Evolutionary conservation across 768 basidiomycete species (phyloP).

Genomic region (Boletus bicolor): DNA sequence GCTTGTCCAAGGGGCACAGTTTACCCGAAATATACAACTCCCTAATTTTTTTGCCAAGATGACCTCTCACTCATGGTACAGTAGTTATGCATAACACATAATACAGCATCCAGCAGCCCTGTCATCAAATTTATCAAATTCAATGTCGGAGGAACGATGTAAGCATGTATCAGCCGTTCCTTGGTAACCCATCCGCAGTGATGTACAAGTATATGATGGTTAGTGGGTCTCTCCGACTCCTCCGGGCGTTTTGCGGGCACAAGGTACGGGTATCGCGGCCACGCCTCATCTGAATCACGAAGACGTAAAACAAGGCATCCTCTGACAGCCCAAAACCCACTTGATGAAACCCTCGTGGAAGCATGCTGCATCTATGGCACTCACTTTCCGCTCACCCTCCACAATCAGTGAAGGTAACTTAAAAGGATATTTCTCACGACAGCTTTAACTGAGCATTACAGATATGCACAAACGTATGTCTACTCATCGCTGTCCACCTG

Average conservation of each 20-base stretch:
- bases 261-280: neutral
- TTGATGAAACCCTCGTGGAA: neutral
- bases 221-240: neutral
- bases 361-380: neutral
- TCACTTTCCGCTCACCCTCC: neutral
- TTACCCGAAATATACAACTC: neutral
- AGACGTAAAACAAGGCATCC: neutral
- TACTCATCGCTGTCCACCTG: conserved; percentile 32
- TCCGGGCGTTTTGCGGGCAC: neutral
- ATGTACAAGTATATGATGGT: neutral
- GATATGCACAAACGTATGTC: neutral
- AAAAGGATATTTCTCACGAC: neutral
- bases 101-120: neutral
- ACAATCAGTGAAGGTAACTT: neutral
- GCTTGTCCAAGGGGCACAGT: neutral
- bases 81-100: neutral
- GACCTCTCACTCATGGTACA: neutral
- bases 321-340: neutral
- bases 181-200: neutral
- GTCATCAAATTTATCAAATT: neutral
- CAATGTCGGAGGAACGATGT: neutral
- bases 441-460: neutral
- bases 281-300: neutral
- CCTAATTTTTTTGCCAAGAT: neutral
- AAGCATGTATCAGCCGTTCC: neutral